Evolutionary conservation across 2,329 filamentous ascomycete species (phyloP).

Genomic region (Sporothrix protearum): DNA sequence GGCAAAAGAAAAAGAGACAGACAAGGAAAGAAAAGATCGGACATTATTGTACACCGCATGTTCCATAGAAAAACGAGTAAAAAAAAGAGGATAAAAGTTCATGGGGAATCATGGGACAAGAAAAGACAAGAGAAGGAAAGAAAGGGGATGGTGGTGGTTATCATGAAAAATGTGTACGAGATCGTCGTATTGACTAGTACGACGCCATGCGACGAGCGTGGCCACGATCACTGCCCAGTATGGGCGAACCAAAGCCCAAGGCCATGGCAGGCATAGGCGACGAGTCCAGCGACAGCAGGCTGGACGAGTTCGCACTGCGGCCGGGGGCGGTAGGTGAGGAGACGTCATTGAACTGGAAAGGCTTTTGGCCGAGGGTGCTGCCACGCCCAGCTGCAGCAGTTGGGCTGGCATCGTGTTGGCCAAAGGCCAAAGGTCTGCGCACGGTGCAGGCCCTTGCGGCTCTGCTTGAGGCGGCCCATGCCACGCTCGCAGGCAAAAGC

Average conservation of each 20-base stretch:
- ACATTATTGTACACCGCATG: slow-evolving; percentile 22
- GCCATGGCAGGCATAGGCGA: slow-evolving; percentile 44
- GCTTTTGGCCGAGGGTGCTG: slow-evolving; percentile 34
- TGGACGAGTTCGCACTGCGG: slow-evolving; percentile 31
- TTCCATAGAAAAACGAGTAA: slow-evolving; percentile 15
- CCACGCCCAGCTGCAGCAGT: not conserved
- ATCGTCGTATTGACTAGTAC: slow-evolving; percentile 44
- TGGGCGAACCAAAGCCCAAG: slow-evolving; percentile 39
- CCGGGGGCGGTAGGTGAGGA: slow-evolving; percentile 55
- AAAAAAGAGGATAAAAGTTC: not conserved
- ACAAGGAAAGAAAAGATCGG: slow-evolving; percentile 2
- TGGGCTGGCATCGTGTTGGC: slow-evolving; percentile 54
- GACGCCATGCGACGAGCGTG: slow-evolving; percentile 61
- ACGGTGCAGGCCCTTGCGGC: slow-evolving; percentile 74
- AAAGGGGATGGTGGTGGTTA: not conserved
- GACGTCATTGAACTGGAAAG: slow-evolving; percentile 39
- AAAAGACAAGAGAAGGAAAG: not conserved
- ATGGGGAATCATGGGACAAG: slow-evolving; percentile 18
- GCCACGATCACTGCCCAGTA: slow-evolving; percentile 49
- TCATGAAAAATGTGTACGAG: not conserved
- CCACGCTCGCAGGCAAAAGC: slow-evolving; percentile 90
- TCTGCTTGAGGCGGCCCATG: slow-evolving; percentile 85
- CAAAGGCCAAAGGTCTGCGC: slow-evolving; percentile 96
- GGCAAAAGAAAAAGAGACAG: not conserved
- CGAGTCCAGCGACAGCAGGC: slow-evolving; percentile 26